Conservation (phyloP, 2,329 filamentous ascomycete genomes). For the Penicillium sumatraense region DNA sequence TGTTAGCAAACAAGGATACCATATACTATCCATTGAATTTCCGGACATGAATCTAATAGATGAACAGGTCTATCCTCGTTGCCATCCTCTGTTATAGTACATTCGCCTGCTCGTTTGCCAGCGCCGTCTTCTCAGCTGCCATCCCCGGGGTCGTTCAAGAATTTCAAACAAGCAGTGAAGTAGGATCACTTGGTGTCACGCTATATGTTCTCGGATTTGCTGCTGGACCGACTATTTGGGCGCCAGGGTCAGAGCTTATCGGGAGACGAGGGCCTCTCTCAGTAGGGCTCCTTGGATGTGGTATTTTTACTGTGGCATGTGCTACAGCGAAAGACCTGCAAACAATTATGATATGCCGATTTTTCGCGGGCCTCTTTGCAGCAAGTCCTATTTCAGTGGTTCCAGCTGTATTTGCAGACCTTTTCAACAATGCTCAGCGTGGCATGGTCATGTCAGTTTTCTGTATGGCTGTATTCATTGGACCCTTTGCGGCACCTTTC, state of each 20-base stretch:
- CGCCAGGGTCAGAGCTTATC: constrained; percentile 65
- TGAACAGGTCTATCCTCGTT: constrained; percentile 17
- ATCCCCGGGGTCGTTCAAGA: constrained; percentile 58
- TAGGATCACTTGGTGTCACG: constrained; percentile 52
- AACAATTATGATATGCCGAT: constrained; percentile 50
- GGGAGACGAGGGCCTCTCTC: constrained; percentile 59
- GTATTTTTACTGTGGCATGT: constrained; percentile 52
- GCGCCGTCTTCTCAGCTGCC: constrained; percentile 72
- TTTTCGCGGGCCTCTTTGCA: constrained; percentile 54
- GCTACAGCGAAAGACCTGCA: constrained; percentile 49
- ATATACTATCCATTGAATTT: background rate
- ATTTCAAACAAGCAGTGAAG: constrained; percentile 51
- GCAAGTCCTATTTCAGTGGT: constrained; percentile 51
- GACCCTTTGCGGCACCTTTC: constrained; percentile 56
- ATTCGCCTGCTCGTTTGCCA: constrained; percentile 55
- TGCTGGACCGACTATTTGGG: constrained; percentile 66
- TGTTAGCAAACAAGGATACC: background rate
- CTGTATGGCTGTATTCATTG: constrained; percentile 55
- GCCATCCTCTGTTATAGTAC: constrained; percentile 50
- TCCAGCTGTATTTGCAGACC: constrained; percentile 52
- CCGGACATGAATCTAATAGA: background rate
- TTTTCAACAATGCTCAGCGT: constrained; percentile 53
- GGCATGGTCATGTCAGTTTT: constrained; percentile 54
- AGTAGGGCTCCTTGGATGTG: constrained; percentile 48
- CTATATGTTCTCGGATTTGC: constrained; percentile 59